phyloP scores from a whole-genome alignment of 495 filamentous ascomycete species.

The Podospora pseudopauciseta region DNA sequence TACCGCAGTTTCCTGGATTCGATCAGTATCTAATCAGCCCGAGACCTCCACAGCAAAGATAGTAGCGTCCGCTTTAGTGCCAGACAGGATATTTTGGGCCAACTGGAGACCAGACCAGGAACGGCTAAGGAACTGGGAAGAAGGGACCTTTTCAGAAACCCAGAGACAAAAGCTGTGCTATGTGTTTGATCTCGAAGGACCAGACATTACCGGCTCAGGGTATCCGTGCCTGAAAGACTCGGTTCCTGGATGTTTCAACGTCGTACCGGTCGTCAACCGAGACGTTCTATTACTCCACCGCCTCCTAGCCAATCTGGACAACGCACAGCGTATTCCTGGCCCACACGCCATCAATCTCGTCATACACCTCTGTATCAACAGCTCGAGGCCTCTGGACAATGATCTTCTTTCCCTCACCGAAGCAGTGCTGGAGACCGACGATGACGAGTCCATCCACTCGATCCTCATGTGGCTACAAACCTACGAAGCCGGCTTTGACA shows the following conservation, averaged over 20 bases:
- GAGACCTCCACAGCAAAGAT: conserved; percentile 10
- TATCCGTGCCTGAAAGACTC: conserved; percentile 10
- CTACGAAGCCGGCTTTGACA: conserved; percentile 13
- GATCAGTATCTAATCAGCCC: background rate
- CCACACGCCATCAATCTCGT: conserved; percentile 15
- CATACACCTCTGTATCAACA: conserved; percentile 18
- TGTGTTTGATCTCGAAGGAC: conserved; percentile 23
- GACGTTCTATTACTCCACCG: conserved; percentile 12
- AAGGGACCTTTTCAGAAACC: conserved; percentile 13
- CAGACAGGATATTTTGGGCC: conserved; percentile 14
- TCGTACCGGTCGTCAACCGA: conserved; percentile 3
- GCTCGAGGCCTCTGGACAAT: conserved; percentile 7
- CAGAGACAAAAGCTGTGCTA: conserved; percentile 14
- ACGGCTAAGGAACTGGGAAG: conserved; percentile 22
- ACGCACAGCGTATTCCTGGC: conserved; percentile 12
- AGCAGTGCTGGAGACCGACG: conserved; percentile 16
- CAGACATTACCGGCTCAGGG: conserved; percentile 16
- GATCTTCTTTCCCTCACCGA: conserved; percentile 13
- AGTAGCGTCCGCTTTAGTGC: conserved; percentile 10
- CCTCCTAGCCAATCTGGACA: conserved; percentile 16
- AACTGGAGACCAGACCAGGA: conserved; percentile 17
- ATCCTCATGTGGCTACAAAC: conserved; percentile 13
- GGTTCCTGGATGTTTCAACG: conserved; percentile 15
- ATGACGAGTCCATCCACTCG: conserved; percentile 15
- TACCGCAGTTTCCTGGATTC: conserved; percentile 19